Evolutionary conservation across 129 eudicot species (phyloP), one percentile per base, ranked within the genome.

Genomic region (Erigeron canadensis): DNA sequence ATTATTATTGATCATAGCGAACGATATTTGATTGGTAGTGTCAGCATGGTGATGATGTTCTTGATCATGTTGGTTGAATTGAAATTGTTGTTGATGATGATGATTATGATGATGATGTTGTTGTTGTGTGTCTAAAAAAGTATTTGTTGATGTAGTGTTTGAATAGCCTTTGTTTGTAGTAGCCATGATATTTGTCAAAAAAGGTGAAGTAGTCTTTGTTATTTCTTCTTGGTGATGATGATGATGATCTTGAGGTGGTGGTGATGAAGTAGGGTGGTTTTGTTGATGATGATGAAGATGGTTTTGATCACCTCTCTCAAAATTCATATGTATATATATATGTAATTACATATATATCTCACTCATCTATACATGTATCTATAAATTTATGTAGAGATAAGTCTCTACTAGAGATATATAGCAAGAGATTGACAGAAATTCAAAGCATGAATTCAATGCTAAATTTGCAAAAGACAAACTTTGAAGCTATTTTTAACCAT

Each of bases 1-100:
- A 55, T 82, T 88, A 55, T 82, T 88, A 77, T 77, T 78, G 85
- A 84, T 87, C 91, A 89, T 85, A 22, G 87, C 79, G 61, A 81
- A 95, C 3, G 96, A 79, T 53, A 89, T 86, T 74, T 85, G 95
- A 80, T 89, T 83, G 72, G 38, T 83, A 70, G 38, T 75, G 77
- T 82, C 70, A n/a, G n/a, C n/a, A 34, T 82, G 81, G 28, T 80
- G 78, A 10, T 71, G 82, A 38, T 86, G 87, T 0, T 87, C 83
- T 63, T 85, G 88, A 11, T 86, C 82, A 10, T 47, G 81, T 6
- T 79, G 90, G 23, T 69, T 42, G 47, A 84, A 84, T 37, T 84
- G 87, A 42, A 50, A 69, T 37, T 75, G 87, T 6, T 71, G 76
- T 8, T 79, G 59, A 3, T 70, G 80, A 10, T 68, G 74, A 12